Evolutionary conservation across 306 rosid species (phyloP).

Genomic region (Trifolium fragiferum): DNA sequence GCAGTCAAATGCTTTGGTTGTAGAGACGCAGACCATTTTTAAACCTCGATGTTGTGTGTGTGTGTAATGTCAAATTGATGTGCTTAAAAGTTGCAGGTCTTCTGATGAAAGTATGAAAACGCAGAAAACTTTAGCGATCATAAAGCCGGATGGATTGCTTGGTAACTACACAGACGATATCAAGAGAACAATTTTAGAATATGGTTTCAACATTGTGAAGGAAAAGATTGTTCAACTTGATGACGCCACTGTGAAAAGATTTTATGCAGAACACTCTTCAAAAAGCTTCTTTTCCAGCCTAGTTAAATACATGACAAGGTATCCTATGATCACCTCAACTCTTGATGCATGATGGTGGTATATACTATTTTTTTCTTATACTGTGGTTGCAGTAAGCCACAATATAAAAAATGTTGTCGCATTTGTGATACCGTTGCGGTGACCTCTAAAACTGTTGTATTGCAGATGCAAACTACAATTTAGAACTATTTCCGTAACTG

Average conservation of each 20-base stretch:
- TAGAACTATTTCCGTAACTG: too few species aligned
- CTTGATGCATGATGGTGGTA: slow-evolving; percentile 8
- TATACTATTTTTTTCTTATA: neutral
- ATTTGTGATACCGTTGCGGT: neutral
- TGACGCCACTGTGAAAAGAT: slow-evolving; percentile 57
- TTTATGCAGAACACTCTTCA: slow-evolving; percentile 78
- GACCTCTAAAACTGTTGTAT: neutral
- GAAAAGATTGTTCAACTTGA: slow-evolving; percentile 66
- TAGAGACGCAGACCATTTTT: too few species aligned
- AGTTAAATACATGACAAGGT: slow-evolving; percentile 85
- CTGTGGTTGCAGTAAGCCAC: neutral
- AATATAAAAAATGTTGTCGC: neutral
- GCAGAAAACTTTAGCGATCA: slow-evolving; percentile 73
- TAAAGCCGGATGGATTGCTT: slow-evolving; percentile 85
- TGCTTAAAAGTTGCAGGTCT: slow-evolving; percentile 52
- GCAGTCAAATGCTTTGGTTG: neutral
- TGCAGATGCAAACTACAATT: neutral
- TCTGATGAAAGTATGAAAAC: slow-evolving; percentile 40
- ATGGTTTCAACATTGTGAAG: slow-evolving; percentile 63
- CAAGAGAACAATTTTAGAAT: slow-evolving; percentile 59
- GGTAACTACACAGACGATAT: slow-evolving; percentile 66
- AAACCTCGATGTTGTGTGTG: too few species aligned
- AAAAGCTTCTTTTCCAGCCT: slow-evolving; percentile 71
- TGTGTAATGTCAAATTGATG: slow-evolving; percentile 2
- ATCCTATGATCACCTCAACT: slow-evolving; percentile 20